Base-by-base conservation (phyloP, 192 early-diverging fungal genomes). In the Backusella tarrabulga region DNA sequence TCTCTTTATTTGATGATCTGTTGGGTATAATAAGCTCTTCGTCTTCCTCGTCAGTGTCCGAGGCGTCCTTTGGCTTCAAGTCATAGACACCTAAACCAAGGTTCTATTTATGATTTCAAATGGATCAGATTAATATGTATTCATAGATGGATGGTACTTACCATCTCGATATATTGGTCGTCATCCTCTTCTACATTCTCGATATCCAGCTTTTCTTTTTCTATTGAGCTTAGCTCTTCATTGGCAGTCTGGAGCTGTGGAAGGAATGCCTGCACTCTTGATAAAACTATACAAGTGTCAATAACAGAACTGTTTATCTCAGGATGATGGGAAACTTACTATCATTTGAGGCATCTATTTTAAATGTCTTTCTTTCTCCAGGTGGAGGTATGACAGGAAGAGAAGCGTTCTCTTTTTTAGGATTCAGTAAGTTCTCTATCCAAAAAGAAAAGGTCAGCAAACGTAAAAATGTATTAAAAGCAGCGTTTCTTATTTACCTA, bases 131-230 rank as follows among this genome's bases (percentile, higher is more conserved):
- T 32, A 32, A 1, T 32, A 32, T 32, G 32, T 3, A 32, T 32
- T 3, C 2, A 32, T 32, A 3, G 32, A 32, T 32, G 32, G 32
- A 32, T 32, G 32, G 32, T 32, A 6, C 69, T 85, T 50, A 79
- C 89, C 90, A 84, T 84, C 67, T 89, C 88, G 40, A 89, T 89
- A 68, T 88, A 89, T 41, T 85, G 85, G 19, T 84, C 88, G 4
- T 41, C 15, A 42, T 81, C 81, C 19, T 88, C 88, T 15, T 86
- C 86, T 2, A 89, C 85, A 56, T 86, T 81, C 41, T 89, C 88
- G 71, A 89, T 89, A 72, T 89, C 86, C 15, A 89, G 72, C 19
- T 84, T 52, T 34, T 81, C 82, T 6, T 86, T 85, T 66, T 88
- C 83, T 34, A 76, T 71, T 6, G 73, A 79, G 11, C 83, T 76